Evolutionary conservation across 306 rosid species (phyloP).

Genomic region (Vigna unguiculata): DNA sequence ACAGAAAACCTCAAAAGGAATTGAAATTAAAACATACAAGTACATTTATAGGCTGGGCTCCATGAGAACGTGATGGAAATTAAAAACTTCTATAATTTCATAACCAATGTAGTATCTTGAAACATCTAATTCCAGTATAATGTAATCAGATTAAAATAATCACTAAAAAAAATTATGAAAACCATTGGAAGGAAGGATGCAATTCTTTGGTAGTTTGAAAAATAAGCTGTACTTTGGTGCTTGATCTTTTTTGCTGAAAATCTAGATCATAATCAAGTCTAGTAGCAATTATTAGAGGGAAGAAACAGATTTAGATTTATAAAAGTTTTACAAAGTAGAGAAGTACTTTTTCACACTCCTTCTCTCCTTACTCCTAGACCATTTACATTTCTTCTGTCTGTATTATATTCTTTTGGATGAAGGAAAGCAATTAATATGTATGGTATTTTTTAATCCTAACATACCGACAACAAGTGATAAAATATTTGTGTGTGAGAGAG

Average conservation of each 20-base stretch:
- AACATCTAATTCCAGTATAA: not conserved
- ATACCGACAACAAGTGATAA: slow-evolving; percentile 34
- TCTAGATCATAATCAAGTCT: slow-evolving; percentile 19
- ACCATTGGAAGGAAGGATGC: slow-evolving; percentile 3
- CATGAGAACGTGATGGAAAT: slow-evolving; percentile 21
- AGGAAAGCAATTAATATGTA: slow-evolving; percentile 10
- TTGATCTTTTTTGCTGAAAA: slow-evolving; percentile 3
- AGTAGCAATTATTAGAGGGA: not conserved
- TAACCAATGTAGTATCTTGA: slow-evolving; percentile 16
- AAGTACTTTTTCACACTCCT: slow-evolving; percentile 20
- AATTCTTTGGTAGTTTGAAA: not conserved
- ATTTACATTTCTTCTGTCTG: slow-evolving; percentile 1
- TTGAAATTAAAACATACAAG: not conserved
- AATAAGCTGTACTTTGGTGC: slow-evolving; percentile 25
- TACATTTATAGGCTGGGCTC: slow-evolving; percentile 12
- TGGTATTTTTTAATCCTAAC: slow-evolving; percentile 10
- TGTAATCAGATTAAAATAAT: not conserved
- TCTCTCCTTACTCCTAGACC: slow-evolving; percentile 29
- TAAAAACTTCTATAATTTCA: not conserved
- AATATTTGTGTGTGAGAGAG: not conserved
- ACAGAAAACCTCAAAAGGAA: slow-evolving; percentile 19
- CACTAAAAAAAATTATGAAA: not conserved
- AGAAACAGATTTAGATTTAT: not conserved
- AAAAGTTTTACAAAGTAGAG: slow-evolving; percentile 7
- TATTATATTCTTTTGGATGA: not conserved